Evolutionary conservation across 441 rosid species (phyloP).

Genomic region (Eruca vesicaria): DNA sequence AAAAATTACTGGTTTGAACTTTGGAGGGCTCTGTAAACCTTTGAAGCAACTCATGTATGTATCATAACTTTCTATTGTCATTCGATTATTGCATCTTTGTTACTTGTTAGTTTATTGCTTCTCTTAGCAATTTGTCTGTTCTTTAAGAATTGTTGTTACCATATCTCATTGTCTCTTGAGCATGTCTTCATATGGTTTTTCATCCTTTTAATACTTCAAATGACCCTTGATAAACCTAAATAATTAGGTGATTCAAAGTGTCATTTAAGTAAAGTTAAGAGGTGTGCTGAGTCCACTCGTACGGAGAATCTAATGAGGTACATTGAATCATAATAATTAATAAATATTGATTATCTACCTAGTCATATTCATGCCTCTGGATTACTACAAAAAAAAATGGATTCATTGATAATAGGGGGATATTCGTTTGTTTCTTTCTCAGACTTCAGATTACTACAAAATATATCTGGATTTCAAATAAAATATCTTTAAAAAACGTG

Average conservation of each 20-base stretch:
- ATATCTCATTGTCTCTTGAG: neutral
- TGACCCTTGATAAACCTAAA: neutral
- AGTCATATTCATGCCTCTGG: slow-evolving; percentile 4
- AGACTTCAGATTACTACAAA: neutral
- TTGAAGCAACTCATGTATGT: slow-evolving; percentile 14
- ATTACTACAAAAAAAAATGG: no score
- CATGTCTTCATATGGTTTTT: neutral
- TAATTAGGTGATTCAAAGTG: neutral
- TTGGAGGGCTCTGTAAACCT: slow-evolving; percentile 29
- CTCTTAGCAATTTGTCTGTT: slow-evolving; percentile 3
- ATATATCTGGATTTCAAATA: no score
- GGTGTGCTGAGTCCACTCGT: neutral
- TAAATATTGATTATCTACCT: slow-evolving; percentile 21
- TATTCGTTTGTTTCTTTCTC: neutral
- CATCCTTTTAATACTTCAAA: neutral
- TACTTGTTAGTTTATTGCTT: slow-evolving; percentile 16
- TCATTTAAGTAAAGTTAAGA: slow-evolving; percentile 4
- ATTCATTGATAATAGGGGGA: slow-evolving; percentile 14
- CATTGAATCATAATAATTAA: slow-evolving; percentile 18
- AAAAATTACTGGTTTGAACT: neutral
- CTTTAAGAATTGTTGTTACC: neutral
- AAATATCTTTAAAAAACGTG: slow-evolving; percentile 1
- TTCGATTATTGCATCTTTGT: slow-evolving; percentile 11
- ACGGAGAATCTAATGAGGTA: slow-evolving; percentile 4
- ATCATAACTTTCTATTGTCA: slow-evolving; percentile 17